A percentile compares a stretch with the other conserved stretches of the same genome.
Evolutionary conservation across 1,139 yeast species (phyloP).

Genomic region (Diutina sp.): DNA sequence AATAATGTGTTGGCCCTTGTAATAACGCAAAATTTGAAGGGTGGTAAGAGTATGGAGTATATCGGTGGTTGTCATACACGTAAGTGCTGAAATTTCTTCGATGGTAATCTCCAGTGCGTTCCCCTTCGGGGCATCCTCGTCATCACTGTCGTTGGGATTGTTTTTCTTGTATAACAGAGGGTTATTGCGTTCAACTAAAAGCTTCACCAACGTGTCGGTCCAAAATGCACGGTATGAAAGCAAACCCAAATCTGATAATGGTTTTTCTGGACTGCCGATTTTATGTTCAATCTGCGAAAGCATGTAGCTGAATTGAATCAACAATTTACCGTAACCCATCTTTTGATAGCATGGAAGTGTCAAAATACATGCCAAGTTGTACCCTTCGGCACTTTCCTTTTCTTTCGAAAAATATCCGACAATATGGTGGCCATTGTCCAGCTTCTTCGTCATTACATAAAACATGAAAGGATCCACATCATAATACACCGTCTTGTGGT

Average conservation of each 20-base stretch:
- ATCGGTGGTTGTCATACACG: slow-evolving; percentile 95
- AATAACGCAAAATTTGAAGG: slow-evolving; percentile 76
- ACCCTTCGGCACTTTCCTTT: slow-evolving; percentile 91
- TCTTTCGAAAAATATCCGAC: slow-evolving; percentile 96
- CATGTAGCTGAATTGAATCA: slow-evolving; percentile 89
- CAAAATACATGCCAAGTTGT: slow-evolving; percentile 92
- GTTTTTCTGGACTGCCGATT: slow-evolving; percentile 95
- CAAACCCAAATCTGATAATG: slow-evolving; percentile 86
- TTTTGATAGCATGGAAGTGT: slow-evolving; percentile 94
- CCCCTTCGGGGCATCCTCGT: slow-evolving; percentile 5
- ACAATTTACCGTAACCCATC: slow-evolving; percentile 81
- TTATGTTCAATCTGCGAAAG: slow-evolving; percentile 78
- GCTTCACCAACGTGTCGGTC: slow-evolving; percentile 78
- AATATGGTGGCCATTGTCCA: slow-evolving; percentile 82
- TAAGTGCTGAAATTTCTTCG: slow-evolving; percentile 76
- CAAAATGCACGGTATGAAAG: slow-evolving; percentile 91
- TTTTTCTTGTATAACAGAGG: slow-evolving; percentile 27
- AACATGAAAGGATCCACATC: slow-evolving; percentile 96
- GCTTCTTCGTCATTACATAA: slow-evolving; percentile 86
- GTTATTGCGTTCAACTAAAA: slow-evolving; percentile 50
- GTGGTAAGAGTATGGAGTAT: slow-evolving; percentile 89
- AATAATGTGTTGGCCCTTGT: slow-evolving; percentile 92
- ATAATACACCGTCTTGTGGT: slow-evolving; percentile 89
- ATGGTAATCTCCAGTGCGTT: slow-evolving; percentile 54
- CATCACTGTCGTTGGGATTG: slow-evolving; percentile 15